phyloP scores from a whole-genome alignment of 495 filamentous ascomycete genomes.

The Aspergillus nidulans region DNA sequence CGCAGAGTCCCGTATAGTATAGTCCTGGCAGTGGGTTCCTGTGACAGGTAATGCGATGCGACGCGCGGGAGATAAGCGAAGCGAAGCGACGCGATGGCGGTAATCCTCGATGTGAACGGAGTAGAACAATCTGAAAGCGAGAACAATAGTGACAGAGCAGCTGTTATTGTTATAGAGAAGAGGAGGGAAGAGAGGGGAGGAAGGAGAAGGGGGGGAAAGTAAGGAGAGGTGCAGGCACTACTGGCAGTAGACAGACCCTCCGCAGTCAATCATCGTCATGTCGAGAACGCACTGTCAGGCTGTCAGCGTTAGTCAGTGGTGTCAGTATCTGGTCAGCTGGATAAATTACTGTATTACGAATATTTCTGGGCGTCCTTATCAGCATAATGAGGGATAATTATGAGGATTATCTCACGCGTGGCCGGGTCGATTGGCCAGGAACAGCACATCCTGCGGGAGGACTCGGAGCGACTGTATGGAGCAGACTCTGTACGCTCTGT shows the following conservation, averaged over 20 bases:
- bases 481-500: neutral
- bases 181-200: conserved; percentile 8
- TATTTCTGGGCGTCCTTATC: neutral
- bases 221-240: conserved; percentile 8
- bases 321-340: conserved; percentile 6
- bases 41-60: conserved; percentile 19
- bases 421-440: conserved; percentile 22
- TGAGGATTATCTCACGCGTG: conserved; percentile 16
- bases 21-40: neutral
- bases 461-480: conserved; percentile 18
- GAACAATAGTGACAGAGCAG: conserved; percentile 8
- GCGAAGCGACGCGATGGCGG: conserved; percentile 20
- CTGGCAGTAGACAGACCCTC: neutral
- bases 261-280: conserved; percentile 8
- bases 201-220: conserved; percentile 7
- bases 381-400: conserved; percentile 7
- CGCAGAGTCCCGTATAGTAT: conserved; percentile 6
- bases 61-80: conserved; percentile 22
- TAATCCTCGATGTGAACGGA: neutral
- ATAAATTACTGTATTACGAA: neutral
- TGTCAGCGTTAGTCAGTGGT: conserved; percentile 7
- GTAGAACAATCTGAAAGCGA: neutral
- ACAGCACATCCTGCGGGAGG: conserved; percentile 15
- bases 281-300: conserved; percentile 9
- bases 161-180: conserved; percentile 12